Evolutionary conservation across 108 stramenopile genomes (phyloP).

Genomic region (Cyclostephanos tholiformis): DNA sequence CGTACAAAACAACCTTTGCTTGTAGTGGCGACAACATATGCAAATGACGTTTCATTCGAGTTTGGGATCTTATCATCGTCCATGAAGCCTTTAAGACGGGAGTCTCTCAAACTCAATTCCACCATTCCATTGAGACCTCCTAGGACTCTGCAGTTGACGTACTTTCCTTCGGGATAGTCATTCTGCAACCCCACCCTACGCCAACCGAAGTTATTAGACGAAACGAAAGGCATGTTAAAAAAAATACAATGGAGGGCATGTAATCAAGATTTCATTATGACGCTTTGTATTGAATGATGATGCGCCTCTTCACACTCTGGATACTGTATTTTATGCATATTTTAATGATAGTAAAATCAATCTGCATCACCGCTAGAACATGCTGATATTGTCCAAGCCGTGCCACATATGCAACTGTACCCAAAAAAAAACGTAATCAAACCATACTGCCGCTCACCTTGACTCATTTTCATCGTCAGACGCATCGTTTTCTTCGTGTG

Average conservation of each 20-base stretch:
- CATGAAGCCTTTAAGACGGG: constrained; percentile 72
- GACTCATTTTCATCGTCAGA: background rate
- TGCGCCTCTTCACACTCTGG: constrained; percentile 85
- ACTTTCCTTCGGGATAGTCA: constrained; percentile 62
- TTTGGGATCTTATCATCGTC: constrained; percentile 75
- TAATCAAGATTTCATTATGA: constrained; percentile 85
- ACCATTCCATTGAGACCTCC: constrained; percentile 43
- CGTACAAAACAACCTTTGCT: constrained; percentile 95
- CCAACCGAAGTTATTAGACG: constrained; percentile 17
- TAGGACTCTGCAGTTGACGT: constrained; percentile 74
- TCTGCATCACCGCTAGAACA: constrained; percentile 58
- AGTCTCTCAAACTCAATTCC: constrained; percentile 75
- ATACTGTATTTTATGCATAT: constrained; percentile 55
- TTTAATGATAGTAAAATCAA: constrained; percentile 20
- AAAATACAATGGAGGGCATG: constrained; percentile 41
- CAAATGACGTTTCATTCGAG: constrained; percentile 75
- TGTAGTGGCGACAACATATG: constrained; percentile 84
- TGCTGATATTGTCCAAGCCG: constrained; percentile 41
- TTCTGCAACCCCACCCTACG: constrained; percentile 13
- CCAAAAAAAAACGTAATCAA: background rate
- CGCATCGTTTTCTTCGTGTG: constrained; percentile 47
- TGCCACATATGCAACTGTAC: constrained; percentile 58
- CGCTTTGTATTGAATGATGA: constrained; percentile 42
- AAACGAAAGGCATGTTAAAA: constrained; percentile 37
- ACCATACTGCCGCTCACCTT: constrained; percentile 14